Percentiles rank a stretch among this genome's conserved stretches.
Evolutionary conservation across 352 stramenopile genomes (phyloP).

Genomic region (Lagenidium sp.): DNA sequence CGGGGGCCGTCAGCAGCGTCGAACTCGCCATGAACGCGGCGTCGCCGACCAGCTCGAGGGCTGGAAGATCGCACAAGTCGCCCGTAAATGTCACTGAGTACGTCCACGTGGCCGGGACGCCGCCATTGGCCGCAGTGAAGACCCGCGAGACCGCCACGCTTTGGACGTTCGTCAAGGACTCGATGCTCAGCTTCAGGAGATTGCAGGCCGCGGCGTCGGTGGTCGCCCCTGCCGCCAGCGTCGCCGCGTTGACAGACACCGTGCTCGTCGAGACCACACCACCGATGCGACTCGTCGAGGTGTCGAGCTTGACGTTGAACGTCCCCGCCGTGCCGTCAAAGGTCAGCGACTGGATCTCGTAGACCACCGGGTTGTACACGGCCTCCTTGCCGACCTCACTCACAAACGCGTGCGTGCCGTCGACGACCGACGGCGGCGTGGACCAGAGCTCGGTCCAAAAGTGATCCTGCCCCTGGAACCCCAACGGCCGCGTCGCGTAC

Average conservation of each 20-base stretch:
- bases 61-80: slow-evolving; percentile 75
- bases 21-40: slow-evolving; percentile 27
- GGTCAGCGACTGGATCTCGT: slow-evolving; percentile 87
- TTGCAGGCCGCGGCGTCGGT: slow-evolving; percentile 49
- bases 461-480: slow-evolving; percentile 86
- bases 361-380: slow-evolving; percentile 84
- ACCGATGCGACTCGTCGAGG: slow-evolving; percentile 31
- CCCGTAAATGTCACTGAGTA: slow-evolving; percentile 85
- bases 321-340: slow-evolving; percentile 48
- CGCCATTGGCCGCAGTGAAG: slow-evolving; percentile 8
- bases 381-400: slow-evolving; percentile 83
- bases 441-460: slow-evolving; percentile 97
- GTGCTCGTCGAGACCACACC: slow-evolving; percentile 35
- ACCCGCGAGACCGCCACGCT: slow-evolving; percentile 73
- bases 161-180: slow-evolving; percentile 73
- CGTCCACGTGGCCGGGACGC: slow-evolving; percentile 29
- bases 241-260: slow-evolving; percentile 29
- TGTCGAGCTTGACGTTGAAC: slow-evolving; percentile 79
- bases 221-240: slow-evolving; percentile 19
- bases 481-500: slow-evolving; percentile 64
- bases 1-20: slow-evolving; percentile 20
- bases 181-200: slow-evolving; percentile 73
- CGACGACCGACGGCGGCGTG: slow-evolving; percentile 55
- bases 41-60: slow-evolving; percentile 48
- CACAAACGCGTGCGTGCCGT: slow-evolving; percentile 88